Percentiles rank a stretch among this genome's conserved stretches.
phyloP scores from a whole-genome alignment of 2,329 filamentous ascomycete species.

The Botrytis tulipae region DNA sequence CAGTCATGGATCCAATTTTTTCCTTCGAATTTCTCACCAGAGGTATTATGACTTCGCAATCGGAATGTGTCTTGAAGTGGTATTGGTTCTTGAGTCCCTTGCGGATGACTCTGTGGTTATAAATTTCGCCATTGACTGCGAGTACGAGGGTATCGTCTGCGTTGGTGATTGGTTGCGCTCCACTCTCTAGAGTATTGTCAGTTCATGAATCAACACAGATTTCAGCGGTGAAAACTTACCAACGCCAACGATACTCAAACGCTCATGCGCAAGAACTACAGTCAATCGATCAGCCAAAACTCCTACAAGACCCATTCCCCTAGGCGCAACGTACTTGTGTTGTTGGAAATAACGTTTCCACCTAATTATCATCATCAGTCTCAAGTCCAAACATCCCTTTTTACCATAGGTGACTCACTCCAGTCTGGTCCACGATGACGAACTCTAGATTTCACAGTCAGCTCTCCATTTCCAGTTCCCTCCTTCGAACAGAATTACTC shows the following conservation, averaged over 20 bases:
- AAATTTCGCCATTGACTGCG: slow-evolving; percentile 99
- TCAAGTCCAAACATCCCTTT: neutral
- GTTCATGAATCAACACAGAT: neutral
- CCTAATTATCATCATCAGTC: slow-evolving; percentile 19
- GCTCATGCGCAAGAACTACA: slow-evolving; percentile 90
- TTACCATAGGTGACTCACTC: slow-evolving; percentile 51
- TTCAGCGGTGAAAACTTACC: slow-evolving; percentile 39
- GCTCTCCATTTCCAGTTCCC: neutral
- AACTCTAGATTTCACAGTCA: slow-evolving; percentile 18
- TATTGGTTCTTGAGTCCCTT: slow-evolving; percentile 82
- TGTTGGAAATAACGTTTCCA: slow-evolving; percentile 84
- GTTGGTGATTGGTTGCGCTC: slow-evolving; percentile 93
- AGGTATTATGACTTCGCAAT: slow-evolving; percentile 98
- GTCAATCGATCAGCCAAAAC: slow-evolving; percentile 31
- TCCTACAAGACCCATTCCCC: neutral
- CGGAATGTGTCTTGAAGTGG: slow-evolving; percentile 97
- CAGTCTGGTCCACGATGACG: slow-evolving; percentile 95
- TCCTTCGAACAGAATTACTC: slow-evolving; percentile 41
- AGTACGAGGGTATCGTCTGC: slow-evolving; percentile 84
- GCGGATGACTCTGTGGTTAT: slow-evolving; percentile 95
- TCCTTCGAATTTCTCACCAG: slow-evolving; percentile 57
- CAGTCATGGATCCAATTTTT: slow-evolving; percentile 19
- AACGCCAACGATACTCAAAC: slow-evolving; percentile 91
- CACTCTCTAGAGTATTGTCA: slow-evolving; percentile 56
- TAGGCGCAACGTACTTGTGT: slow-evolving; percentile 71